Evolutionary conservation across 257 asterid genomes (phyloP), one percentile per base, ranked within the genome.

Genomic region (Solanum etuberosum): DNA sequence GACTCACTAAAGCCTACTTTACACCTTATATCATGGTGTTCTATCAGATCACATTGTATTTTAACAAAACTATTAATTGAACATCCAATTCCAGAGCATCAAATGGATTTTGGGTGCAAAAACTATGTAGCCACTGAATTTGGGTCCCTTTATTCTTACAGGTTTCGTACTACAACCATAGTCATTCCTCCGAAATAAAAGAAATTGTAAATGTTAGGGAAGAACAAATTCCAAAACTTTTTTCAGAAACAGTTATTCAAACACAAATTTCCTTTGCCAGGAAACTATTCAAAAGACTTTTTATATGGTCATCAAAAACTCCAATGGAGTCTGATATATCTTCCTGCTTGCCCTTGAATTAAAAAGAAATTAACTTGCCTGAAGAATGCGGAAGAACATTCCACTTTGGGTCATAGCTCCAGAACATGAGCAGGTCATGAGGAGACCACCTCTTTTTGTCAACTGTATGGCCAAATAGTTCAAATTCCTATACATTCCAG

Each of bases 331-430:
- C 54, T 4, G 84, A 78, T 42, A 43, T 27, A 78, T 43, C 63
- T 78, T 42, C 15, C 31, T 37, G 46, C 83, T 74, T 21, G 63
- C 34, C 9, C 38, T 77, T 42, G 23, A 40, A 77, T 25, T 25
- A 25, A 25, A 25, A 65, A 77, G 27, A 76, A 25, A 3, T 10
- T 15, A 87, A 90, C 94, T 94, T 90, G 91, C 99, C 98, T 92
- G 98, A 63, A 97, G 95, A 90, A 93, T 88, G 21, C 90, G 91
- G 46, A 94, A 91, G 94, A 95, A 94, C 87, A n/a, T 91, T 83
- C 99, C 99, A 89, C 99, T 95, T 89, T 93, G 99, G 86, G 99
- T 94, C 97, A 97, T 93, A 27, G 99, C 99, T 65, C 99, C 99
- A 86, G 99, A 97, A 90, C 99, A 97, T 1, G 99, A 95, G 93